Base-by-base conservation (phyloP, 805 yeast genomes). In the Barnettozyma californica region DNA sequence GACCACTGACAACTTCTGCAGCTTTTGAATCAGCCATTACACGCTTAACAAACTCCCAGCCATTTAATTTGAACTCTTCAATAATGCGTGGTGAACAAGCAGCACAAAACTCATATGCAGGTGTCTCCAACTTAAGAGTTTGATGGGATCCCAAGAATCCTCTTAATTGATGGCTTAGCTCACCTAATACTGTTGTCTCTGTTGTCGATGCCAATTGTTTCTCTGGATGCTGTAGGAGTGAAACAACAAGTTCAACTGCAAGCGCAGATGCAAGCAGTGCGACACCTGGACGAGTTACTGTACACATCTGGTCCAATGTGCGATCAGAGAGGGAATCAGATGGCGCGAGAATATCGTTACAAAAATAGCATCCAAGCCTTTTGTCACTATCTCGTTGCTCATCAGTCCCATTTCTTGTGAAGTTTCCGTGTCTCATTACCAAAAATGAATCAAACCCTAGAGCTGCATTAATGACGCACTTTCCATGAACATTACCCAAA, bases 221-320 rank as follows among this genome's bases (percentile, higher is more conserved):
- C 6, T 67, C 62, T 0, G 80, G 80, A 55, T 83, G 84, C 63
- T 92, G 97, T 36, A 88, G 58, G 0, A 87, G 52, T 1, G 94
- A 79, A 0, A 87, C 86, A 52, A 89, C 61, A 6, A 94, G 67
- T 63, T 94, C 99, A 1, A 87, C 95, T 0, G 95, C 95, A 34
- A 83, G 68, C 0, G 97, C 80, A 0, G 96, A 78, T 0, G 98
- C 97, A 67, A 89, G 69, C 58, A 86, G 69, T 0, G 99, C 96
- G 1, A 86, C 91, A 0, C 99, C 99, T 0, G 99, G 98, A 37
- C 99, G 73, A 0, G 99, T 94, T 1, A 94, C 99, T 0, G 99
- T 94, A 62, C 99, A 94, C 97, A 94, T 94, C 66, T 94, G 98
- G 67, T 94, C 99, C 48, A 94, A 69, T 0, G 97, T 87, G 45